Evolutionary conservation across 2,329 filamentous ascomycete genomes (phyloP).

Genomic region (Fusarium sp.): DNA sequence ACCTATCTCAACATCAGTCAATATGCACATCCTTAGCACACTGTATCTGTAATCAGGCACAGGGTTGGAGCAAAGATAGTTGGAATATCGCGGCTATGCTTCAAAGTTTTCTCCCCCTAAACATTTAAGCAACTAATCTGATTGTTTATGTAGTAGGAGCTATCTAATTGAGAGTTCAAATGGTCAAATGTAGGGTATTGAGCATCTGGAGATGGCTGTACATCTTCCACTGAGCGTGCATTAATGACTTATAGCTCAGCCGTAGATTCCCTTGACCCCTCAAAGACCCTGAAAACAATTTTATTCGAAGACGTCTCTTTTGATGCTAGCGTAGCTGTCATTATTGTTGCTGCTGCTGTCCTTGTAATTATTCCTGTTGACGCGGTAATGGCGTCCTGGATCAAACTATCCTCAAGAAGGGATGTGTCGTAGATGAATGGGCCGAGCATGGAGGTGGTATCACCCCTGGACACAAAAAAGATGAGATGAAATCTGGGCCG

Average conservation of each 20-base stretch:
- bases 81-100: neutral
- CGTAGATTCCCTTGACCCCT: neutral
- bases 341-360: neutral
- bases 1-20: neutral
- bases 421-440: slow-evolving; percentile 15
- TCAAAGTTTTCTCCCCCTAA: neutral
- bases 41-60: neutral
- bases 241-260: neutral
- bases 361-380: neutral
- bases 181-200: neutral
- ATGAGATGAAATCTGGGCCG: neutral
- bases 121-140: neutral
- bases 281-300: neutral
- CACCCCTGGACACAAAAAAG: neutral
- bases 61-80: neutral
- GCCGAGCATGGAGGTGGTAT: neutral
- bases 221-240: neutral
- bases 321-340: neutral
- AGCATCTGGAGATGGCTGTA: neutral
- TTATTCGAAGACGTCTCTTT: neutral
- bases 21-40: neutral
- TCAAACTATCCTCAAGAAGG: slow-evolving; percentile 1
- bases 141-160: neutral
- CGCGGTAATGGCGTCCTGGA: neutral
- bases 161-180: neutral